Evolutionary conservation across 2,329 filamentous ascomycete species (phyloP), one percentile per base, ranked within the genome.

Genomic region (Cladosporium austrohemisphaericum): DNA sequence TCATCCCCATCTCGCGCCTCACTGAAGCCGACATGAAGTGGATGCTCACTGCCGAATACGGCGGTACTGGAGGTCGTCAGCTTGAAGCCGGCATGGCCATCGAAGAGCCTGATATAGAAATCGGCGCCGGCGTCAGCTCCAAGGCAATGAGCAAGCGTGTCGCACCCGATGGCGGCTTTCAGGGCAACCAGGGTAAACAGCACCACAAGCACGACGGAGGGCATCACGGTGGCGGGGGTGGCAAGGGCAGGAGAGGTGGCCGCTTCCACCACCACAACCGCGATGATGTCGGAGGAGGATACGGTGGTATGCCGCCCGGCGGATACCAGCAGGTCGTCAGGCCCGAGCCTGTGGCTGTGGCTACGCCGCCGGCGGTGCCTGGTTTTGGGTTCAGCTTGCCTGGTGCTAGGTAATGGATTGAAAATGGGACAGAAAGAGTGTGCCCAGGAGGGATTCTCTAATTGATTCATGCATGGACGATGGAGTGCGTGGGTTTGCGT

Each of bases 51-150:
- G 94, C 93, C 10, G 88, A 95, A 57, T 95, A 85, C 65, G 93
- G 93, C 57, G 93, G 93, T 48, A 95, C 88, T 54, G 93, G 92
- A 50, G 93, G 92, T 49, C 79, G 80, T 50, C 73, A 82, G 2
- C 88, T 98, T 53, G 85, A 90, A 63, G 76, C 80, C 11, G 90
- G 91, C 33, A 81, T 98, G 71, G 86, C 91, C 5, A 86, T 98
- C 20, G 93, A 98, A 67, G 93, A 98, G 70, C 93, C 93, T 3
- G 93, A 98, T 65, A 98, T 98, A 60, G 93, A 98, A 70, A 98
- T 98, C 51, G 93, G 93, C 46, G 91, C 92, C 14, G 93, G 93
- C 49, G 94, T 98, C 11, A 96, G 91, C 14, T 96, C 90, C 35
- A 98, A 98, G 75, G 67, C 66, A 9, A 69, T 67, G 66, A 66